Evolutionary conservation across 768 basidiomycete genomes (phyloP).

Genomic region (Boletus pseudopeckii): DNA sequence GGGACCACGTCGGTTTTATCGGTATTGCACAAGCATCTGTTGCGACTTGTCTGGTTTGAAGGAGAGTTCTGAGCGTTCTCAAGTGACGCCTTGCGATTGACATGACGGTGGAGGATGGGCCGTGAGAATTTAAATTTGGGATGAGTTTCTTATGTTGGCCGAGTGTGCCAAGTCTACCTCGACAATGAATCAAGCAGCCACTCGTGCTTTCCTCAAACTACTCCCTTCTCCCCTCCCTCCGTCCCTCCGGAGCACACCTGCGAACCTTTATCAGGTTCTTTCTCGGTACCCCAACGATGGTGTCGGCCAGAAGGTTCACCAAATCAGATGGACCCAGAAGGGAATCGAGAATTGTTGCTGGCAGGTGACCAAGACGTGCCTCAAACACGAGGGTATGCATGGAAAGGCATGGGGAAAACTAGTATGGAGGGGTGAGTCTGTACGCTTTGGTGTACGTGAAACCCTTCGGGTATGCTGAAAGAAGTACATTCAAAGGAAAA

Average conservation of each 20-base stretch:
- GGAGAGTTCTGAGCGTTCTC: not conserved
- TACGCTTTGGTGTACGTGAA: not conserved
- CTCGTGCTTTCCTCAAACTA: conserved; percentile 46
- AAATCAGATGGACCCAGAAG: conserved; percentile 71
- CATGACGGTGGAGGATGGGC: conserved; percentile 1
- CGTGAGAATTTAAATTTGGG: conserved; percentile 12
- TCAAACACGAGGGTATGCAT: conserved; percentile 71
- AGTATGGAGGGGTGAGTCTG: conserved; percentile 68
- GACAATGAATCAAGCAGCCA: conserved; percentile 26
- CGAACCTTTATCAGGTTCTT: conserved; percentile 70
- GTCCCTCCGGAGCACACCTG: conserved; percentile 51
- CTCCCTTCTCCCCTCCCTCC: conserved; percentile 60
- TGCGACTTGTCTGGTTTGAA: conserved; percentile 16
- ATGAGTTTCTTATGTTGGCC: too few relatives aligned
- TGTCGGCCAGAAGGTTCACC: conserved; percentile 65
- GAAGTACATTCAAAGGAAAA: conserved; percentile 43
- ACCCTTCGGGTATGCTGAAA: conserved; percentile 8
- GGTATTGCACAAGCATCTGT: conserved; percentile 67
- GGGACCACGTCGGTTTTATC: conserved; percentile 71
- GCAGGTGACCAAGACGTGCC: conserved; percentile 65
- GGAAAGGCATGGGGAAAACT: conserved; percentile 83
- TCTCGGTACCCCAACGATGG: conserved; percentile 66
- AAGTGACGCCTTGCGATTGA: not conserved
- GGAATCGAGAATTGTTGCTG: conserved; percentile 68
- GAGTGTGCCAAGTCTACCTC: not conserved